Base-by-base conservation (phyloP, 2,329 filamentous ascomycete genomes). In the Sclerotinia minor region DNA sequence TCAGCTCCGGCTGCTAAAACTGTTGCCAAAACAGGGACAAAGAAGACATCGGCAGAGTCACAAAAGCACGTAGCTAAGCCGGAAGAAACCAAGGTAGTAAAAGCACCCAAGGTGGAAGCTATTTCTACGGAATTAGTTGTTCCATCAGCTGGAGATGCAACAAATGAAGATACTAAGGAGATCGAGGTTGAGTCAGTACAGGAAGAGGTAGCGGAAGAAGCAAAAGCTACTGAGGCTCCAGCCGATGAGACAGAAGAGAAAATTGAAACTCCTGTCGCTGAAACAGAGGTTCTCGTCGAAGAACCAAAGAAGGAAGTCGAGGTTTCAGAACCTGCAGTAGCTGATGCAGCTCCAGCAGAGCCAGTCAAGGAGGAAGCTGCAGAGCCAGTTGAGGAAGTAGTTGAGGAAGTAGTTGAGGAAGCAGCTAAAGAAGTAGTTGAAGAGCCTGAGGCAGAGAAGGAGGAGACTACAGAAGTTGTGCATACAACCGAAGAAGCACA, bases 111-210 rank as follows among this genome's bases (percentile, higher is more conserved):
- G 26, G 70, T 73, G 13, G 67, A 74, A 9, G 66, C 72, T 3
- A 64, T 69, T 45, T 65, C 69, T 24, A 70, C 71, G 9, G 73
- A 75, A 64, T 69, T 73, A 38, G 71, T 68, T 15, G 70, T 66
- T 32, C 64, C 71, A 19, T 72, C 73, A 45, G 70, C 73, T 59
- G 69, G 64, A 47, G 57, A 49, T 53, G 50, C 65, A 53, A 67
- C 64, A 35, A 64, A 64, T 35, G 71, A 71, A 38, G 65, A 69
- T 41, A 29, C 32, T n/a, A 32, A 55, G 29, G 52, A 54, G 53
- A 55, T 60, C 19, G 67, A 66, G 5, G 55, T 38, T 38, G 53
- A 69, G 53, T 50, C 58, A 19, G 38, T 38, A n/a, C 45, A 52
- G 50, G 63, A 67, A 53, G 52, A 64, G 13, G 29, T 41, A 26